phyloP scores from a whole-genome alignment of 441 rosid species.

The Adansonia gregorii region DNA sequence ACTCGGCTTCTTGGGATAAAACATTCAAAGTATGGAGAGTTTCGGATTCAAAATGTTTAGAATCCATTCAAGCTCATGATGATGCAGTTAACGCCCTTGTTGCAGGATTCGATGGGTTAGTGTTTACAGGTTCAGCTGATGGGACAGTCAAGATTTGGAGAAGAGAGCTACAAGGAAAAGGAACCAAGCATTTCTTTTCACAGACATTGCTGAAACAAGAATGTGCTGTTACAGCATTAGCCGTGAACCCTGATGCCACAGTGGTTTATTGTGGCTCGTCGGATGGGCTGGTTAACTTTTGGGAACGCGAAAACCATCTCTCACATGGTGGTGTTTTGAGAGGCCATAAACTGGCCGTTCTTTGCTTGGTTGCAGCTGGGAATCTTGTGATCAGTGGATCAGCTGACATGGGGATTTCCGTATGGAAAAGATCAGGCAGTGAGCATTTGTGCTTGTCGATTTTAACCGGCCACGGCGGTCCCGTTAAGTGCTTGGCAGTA shows the following conservation, averaged over 20 bases:
- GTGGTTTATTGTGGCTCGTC: conserved; percentile 81
- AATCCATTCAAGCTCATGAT: conserved; percentile 74
- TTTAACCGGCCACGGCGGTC: conserved; percentile 75
- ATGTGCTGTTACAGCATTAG: conserved; percentile 75
- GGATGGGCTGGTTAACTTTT: conserved; percentile 82
- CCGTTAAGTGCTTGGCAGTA: conserved; percentile 85
- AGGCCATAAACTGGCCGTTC: conserved; percentile 80
- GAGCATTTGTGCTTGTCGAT: conserved; percentile 67
- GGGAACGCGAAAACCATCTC: conserved; percentile 65
- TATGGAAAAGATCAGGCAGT: conserved; percentile 66
- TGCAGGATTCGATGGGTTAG: conserved; percentile 75
- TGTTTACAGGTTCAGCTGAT: conserved; percentile 88
- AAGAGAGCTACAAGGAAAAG: conserved; percentile 80
- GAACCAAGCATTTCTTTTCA: conserved; percentile 85
- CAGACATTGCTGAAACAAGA: conserved; percentile 81
- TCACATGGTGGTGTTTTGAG: conserved; percentile 65
- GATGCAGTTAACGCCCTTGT: conserved; percentile 80
- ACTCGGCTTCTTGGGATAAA: conserved; percentile 88
- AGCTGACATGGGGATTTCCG: conserved; percentile 79
- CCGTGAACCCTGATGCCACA: conserved; percentile 57
- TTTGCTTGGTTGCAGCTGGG: conserved; percentile 72
- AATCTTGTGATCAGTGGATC: conserved; percentile 77
- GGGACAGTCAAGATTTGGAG: conserved; percentile 91
- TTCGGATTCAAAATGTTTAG: conserved; percentile 67
- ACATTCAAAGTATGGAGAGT: conserved; percentile 85